phyloP scores from a whole-genome alignment of 805 yeast species.

The Barnettozyma vustinii region DNA sequence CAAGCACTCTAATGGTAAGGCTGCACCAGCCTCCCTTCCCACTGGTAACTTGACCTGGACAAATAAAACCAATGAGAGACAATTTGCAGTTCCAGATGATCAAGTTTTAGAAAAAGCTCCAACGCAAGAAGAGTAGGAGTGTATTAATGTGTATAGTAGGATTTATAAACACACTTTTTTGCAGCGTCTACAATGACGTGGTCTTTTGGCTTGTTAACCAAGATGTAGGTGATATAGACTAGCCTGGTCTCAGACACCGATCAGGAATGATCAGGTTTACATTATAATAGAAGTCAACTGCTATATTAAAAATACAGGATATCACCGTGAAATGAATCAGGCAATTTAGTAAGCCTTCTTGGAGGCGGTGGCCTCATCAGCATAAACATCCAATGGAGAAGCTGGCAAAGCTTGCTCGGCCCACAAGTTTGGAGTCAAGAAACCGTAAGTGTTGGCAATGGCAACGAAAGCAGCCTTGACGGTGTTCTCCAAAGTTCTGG shows the following conservation, averaged over 20 bases:
- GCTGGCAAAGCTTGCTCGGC: slow-evolving; percentile 73
- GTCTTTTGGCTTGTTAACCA: neutral
- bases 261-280: no score
- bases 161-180: neutral
- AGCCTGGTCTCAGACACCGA: no score
- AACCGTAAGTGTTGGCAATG: slow-evolving; percentile 99
- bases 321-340: slow-evolving; percentile 12
- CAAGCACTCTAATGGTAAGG: slow-evolving; percentile 79
- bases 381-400: slow-evolving; percentile 93
- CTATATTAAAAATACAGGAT: neutral
- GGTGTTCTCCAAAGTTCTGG: slow-evolving; percentile 99
- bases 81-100: slow-evolving; percentile 74
- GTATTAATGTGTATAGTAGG: neutral
- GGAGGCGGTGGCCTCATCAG: slow-evolving; percentile 72
- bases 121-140: slow-evolving; percentile 30
- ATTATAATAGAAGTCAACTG: neutral
- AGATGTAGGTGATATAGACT: neutral
- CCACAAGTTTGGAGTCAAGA: slow-evolving; percentile 99
- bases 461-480: slow-evolving; percentile 99
- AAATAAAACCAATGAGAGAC: slow-evolving; percentile 48
- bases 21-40: slow-evolving; percentile 20
- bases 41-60: slow-evolving; percentile 23
- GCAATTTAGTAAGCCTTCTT: slow-evolving; percentile 68
- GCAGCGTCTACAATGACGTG: neutral
- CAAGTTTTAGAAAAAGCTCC: slow-evolving; percentile 68